A percentile compares a stretch with the other conserved stretches of the same genome.
Evolutionary conservation across 1,284 basidiomycete genomes (phyloP).

Genomic region (Termitomyces sp.): DNA sequence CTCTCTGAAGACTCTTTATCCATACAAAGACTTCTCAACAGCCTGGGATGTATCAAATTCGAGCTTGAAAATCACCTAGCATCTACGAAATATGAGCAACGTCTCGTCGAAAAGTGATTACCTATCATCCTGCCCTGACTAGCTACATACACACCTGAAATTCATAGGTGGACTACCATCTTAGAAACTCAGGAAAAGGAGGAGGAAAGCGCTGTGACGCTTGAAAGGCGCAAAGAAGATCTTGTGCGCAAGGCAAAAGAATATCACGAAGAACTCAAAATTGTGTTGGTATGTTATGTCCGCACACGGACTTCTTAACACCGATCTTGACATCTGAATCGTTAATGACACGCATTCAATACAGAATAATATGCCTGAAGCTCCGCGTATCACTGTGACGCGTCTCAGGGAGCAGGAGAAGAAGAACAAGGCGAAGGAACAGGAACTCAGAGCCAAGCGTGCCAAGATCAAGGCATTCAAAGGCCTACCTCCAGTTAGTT

Average conservation of each 20-base stretch:
- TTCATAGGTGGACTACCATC: constrained; percentile 31
- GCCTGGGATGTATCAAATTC: constrained; percentile 29
- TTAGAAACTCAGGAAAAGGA: constrained; percentile 22
- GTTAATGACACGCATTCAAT: neutral
- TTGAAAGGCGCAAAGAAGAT: constrained; percentile 34
- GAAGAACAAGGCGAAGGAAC: constrained; percentile 29
- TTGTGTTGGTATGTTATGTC: constrained; percentile 23
- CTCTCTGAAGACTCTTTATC: constrained; percentile 29
- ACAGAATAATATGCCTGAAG: constrained; percentile 28
- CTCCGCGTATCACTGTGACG: constrained; percentile 30
- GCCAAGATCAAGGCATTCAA: constrained; percentile 40
- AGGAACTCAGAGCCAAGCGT: constrained; percentile 37
- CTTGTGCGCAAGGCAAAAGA: constrained; percentile 40
- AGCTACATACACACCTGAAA: neutral
- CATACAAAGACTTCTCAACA: constrained; percentile 27
- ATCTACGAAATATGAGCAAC: constrained; percentile 28
- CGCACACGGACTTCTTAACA: too few relatives aligned
- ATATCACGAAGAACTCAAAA: constrained; percentile 35
- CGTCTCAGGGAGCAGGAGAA: constrained; percentile 33
- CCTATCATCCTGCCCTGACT: neutral
- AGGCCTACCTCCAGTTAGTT: constrained; percentile 42
- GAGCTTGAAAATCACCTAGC: constrained; percentile 32
- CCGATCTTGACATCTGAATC: neutral
- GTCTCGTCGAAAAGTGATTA: constrained; percentile 31
- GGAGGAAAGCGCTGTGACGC: constrained; percentile 23